phyloP scores from a whole-genome alignment of 78 protist genomes.

The Emiliania huxleyi region DNA sequence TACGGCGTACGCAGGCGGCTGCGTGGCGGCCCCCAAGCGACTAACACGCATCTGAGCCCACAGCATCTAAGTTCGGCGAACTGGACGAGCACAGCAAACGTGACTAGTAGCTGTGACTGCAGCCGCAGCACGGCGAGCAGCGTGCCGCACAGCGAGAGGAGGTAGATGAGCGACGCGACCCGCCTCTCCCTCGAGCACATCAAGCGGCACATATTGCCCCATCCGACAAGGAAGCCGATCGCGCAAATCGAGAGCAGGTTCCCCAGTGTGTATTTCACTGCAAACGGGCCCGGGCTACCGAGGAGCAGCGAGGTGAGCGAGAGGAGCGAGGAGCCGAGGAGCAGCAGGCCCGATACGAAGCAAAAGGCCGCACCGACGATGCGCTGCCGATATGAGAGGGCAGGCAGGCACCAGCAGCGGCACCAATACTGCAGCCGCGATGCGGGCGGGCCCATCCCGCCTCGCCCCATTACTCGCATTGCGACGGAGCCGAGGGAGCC shows the following conservation, averaged over 20 bases:
- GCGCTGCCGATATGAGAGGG: background rate
- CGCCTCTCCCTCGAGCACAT: background rate
- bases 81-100: background rate
- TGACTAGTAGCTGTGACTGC: background rate
- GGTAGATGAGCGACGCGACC: background rate
- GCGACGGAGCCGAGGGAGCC: background rate
- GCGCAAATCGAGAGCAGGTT: background rate
- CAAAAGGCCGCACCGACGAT: background rate
- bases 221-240: background rate
- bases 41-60: no score
- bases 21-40: no score
- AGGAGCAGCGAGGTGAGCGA: background rate
- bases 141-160: background rate
- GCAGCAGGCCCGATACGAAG: background rate
- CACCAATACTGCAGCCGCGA: background rate
- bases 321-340: background rate
- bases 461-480: background rate
- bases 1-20: no score
- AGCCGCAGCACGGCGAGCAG: background rate
- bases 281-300: background rate
- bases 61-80: no score
- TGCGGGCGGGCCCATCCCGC: background rate
- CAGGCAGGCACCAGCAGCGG: background rate
- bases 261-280: background rate
- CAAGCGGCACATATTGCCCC: background rate